phyloP scores from a whole-genome alignment of 2,329 filamentous ascomycete genomes.

The Aspergillus tubingensis region DNA sequence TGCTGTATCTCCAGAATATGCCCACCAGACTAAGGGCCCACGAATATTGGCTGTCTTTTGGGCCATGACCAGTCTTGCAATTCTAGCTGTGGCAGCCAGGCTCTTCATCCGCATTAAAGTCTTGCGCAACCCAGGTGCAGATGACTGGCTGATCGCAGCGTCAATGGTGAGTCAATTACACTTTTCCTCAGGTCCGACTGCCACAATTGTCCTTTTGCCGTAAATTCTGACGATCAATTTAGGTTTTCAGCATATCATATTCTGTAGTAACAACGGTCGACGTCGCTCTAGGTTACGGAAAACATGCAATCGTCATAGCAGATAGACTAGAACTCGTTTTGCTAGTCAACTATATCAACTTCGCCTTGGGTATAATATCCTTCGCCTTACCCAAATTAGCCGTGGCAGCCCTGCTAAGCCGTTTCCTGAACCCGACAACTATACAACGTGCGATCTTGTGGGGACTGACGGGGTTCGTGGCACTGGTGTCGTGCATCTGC shows the following conservation, averaged over 20 bases:
- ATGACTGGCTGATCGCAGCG: constrained; percentile 40
- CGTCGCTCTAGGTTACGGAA: constrained; percentile 42
- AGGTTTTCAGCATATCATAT: constrained; percentile 9
- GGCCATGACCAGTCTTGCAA: constrained; percentile 30
- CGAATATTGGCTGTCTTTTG: constrained; percentile 34
- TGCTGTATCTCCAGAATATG: constrained; percentile 11
- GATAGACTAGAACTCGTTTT: constrained; percentile 28
- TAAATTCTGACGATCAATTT: not conserved
- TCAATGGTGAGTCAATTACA: constrained; percentile 27
- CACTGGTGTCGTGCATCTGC: constrained; percentile 31
- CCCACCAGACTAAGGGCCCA: constrained; percentile 26
- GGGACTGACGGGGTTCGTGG: constrained; percentile 32
- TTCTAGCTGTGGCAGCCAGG: constrained; percentile 33
- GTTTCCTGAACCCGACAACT: constrained; percentile 26
- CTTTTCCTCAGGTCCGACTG: too few relatives aligned
- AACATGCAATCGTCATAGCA: constrained; percentile 36
- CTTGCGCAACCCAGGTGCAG: constrained; percentile 32
- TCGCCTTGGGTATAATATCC: constrained; percentile 27
- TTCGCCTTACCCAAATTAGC: constrained; percentile 30
- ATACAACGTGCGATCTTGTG: constrained; percentile 24
- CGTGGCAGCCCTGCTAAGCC: constrained; percentile 25
- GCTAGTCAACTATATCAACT: constrained; percentile 26
- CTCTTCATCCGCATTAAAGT: constrained; percentile 34
- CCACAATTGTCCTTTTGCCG: too few relatives aligned
- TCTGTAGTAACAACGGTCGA: constrained; percentile 31